A percentile compares a stretch with the other conserved stretches of the same genome.
phyloP scores from a whole-genome alignment of 1,284 basidiomycete genomes.

The Coriolopsis trogii region DNA sequence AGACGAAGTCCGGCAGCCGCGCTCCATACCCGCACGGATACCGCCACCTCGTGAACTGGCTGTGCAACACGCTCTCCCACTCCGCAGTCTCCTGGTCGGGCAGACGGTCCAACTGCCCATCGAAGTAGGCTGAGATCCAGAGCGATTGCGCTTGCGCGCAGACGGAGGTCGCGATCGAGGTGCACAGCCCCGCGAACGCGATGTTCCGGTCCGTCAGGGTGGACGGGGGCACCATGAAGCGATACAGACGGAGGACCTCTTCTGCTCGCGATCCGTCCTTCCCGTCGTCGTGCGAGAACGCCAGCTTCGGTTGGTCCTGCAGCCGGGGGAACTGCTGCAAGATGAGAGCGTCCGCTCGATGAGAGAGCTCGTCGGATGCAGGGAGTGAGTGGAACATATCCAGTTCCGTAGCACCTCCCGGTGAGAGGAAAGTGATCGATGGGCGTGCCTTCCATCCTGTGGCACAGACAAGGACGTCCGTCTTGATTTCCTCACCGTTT shows the following conservation, averaged over 20 bases:
- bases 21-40: conserved; percentile 3
- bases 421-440: conserved; percentile 1
- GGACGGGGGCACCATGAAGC: conserved; percentile 1
- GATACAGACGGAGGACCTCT: background rate
- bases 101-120: background rate
- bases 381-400: background rate
- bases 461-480: background rate
- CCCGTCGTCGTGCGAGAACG: background rate
- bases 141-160: background rate
- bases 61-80: conserved; percentile 1
- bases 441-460: background rate
- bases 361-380: background rate
- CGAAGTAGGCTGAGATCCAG: conserved; percentile 4
- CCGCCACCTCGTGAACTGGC: background rate
- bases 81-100: background rate
- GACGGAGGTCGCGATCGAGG: background rate
- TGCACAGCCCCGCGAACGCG: conserved; percentile 1
- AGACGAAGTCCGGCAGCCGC: conserved; percentile 1
- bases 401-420: background rate
- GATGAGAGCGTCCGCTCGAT: background rate
- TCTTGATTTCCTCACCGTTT: background rate
- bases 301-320: background rate
- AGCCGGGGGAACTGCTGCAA: conserved; percentile 1
- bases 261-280: background rate
- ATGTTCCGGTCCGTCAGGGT: background rate